Evolutionary conservation across 2,329 filamentous ascomycete species (phyloP).

Genomic region (Exophiala phaeomuriformis): DNA sequence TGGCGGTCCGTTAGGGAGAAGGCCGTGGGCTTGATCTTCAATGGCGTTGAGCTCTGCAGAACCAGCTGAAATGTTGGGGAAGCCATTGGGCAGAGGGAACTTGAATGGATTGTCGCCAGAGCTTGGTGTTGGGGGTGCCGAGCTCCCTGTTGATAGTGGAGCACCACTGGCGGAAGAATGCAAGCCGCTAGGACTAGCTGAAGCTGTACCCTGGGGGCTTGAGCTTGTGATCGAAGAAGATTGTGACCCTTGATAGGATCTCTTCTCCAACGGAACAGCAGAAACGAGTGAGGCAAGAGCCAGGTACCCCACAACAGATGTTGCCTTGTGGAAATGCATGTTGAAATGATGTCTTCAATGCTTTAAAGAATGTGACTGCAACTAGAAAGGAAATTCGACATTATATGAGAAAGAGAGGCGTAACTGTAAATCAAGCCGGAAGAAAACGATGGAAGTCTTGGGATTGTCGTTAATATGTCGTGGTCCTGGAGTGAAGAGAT

Average conservation of each 20-base stretch:
- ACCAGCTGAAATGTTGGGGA: conserved; percentile 51
- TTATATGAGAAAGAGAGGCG: too few species aligned
- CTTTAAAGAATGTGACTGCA: conserved; percentile 12
- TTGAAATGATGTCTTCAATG: conserved; percentile 5
- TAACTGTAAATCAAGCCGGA: too few species aligned
- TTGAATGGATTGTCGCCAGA: conserved; percentile 17
- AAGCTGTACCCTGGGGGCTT: background rate
- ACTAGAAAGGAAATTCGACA: conserved; percentile 2
- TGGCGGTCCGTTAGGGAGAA: conserved; percentile 52
- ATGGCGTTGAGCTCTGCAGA: conserved; percentile 45
- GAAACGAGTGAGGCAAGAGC: conserved; percentile 18
- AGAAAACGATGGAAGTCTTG: too few species aligned
- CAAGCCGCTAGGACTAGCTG: background rate
- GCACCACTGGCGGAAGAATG: background rate
- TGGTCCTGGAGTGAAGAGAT: too few species aligned
- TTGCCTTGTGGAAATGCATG: conserved; percentile 12
- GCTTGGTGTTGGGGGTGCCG: background rate
- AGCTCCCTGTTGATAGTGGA: conserved; percentile 1
- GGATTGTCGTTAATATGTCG: too few species aligned
- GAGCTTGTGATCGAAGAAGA: background rate
- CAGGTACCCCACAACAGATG: conserved; percentile 15
- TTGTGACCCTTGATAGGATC: conserved; percentile 1
- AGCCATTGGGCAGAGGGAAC: conserved; percentile 41
- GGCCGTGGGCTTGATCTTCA: conserved; percentile 51
- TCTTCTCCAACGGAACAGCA: conserved; percentile 17